These are phyloP conservation scores for Lodderomyces jiufengensis DNA, from an alignment of 1,139 yeast genomes.

Conservation along the genomic window DNA sequence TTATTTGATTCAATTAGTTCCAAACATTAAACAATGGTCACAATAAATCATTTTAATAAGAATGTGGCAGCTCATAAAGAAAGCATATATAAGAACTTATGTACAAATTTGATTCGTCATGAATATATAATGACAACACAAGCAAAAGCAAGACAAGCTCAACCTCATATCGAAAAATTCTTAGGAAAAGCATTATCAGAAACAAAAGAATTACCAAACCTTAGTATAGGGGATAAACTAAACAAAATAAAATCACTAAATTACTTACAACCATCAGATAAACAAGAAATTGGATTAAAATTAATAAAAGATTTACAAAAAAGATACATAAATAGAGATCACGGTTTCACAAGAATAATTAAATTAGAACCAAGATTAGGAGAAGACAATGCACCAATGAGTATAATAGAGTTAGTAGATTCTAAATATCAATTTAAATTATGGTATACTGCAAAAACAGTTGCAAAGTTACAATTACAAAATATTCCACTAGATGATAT, in stretches of 20 bases:
- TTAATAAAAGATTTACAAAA: constrained; percentile 60
- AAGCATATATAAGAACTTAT: constrained; percentile 46
- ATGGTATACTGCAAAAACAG: constrained; percentile 75
- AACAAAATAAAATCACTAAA: constrained; percentile 24
- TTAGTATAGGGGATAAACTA: constrained; percentile 16
- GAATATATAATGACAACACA: constrained; percentile 44
- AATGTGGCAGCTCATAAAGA: constrained; percentile 43
- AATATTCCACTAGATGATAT: constrained; percentile 57
- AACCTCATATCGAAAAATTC: constrained; percentile 41
- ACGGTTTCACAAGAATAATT: constrained; percentile 86
- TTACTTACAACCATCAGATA: constrained; percentile 42
- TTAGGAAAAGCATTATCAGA: constrained; percentile 29
- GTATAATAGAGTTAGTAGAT: constrained; percentile 84
- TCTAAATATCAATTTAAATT: constrained; percentile 67
- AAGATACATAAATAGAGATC: constrained; percentile 60
- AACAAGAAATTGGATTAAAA: constrained; percentile 46
- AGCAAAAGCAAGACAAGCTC: constrained; percentile 47
- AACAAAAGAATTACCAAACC: constrained; percentile 13
- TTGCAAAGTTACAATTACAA: constrained; percentile 73
- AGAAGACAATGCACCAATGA: constrained; percentile 90
- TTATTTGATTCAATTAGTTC: background rate
- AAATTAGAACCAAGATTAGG: constrained; percentile 78
- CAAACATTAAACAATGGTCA: constrained; percentile 1
- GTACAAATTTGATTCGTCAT: constrained; percentile 46
- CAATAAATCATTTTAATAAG: constrained; percentile 26